These are phyloP conservation scores for Erodium chrysanthum DNA, from an alignment of 441 rosid species.

Conservation along the genomic window DNA sequence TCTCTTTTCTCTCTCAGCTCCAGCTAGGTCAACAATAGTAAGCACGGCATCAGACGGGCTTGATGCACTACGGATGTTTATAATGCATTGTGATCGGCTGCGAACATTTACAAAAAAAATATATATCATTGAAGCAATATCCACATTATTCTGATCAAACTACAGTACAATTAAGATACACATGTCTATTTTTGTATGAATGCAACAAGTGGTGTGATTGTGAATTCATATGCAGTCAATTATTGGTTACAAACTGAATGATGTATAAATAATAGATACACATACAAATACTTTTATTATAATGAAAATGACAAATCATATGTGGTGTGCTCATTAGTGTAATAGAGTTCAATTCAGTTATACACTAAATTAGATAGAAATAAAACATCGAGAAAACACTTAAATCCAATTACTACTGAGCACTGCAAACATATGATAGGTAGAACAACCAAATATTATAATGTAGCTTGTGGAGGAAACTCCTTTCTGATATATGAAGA, in stretches of 20 bases:
- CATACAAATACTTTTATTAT: not conserved
- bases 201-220: not conserved
- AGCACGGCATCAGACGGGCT: conserved; percentile 32
- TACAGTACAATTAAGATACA: no score
- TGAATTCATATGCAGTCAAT: not conserved
- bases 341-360: not conserved
- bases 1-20: conserved; percentile 86
- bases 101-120: conserved; percentile 11
- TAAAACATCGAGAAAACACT: not conserved
- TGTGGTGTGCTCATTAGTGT: not conserved
- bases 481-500: not conserved
- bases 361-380: not conserved
- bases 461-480: not conserved
- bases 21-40: conserved; percentile 88
- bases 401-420: not conserved
- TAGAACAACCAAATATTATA: not conserved
- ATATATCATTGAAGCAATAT: not conserved
- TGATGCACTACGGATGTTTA: conserved; percentile 39
- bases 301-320: not conserved
- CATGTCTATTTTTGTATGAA: not conserved
- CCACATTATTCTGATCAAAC: not conserved
- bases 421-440: not conserved
- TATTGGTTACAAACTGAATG: not conserved
- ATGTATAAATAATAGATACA: conserved; percentile 3
- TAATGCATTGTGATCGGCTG: conserved; percentile 96